Conservation (phyloP, 148 eudicot species). For the Simmondsia chinensis region DNA sequence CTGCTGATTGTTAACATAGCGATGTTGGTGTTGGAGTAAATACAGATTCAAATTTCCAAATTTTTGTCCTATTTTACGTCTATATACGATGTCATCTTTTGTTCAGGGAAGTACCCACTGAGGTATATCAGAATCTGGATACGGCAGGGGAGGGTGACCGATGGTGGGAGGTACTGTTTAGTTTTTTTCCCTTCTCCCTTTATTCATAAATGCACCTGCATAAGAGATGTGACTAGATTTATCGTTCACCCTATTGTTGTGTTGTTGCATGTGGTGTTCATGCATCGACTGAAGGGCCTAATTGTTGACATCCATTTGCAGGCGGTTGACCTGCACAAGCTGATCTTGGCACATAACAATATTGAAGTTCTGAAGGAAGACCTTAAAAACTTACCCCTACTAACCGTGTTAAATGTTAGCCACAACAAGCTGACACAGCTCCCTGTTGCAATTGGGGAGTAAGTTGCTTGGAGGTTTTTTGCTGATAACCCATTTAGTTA, state of each 20-base stretch:
- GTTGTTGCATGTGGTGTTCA: background rate
- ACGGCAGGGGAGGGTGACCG: constrained; percentile 67
- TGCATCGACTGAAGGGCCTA: background rate
- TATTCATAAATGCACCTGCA: constrained; percentile 1
- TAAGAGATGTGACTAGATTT: background rate
- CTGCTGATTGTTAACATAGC: background rate
- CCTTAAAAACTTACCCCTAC: constrained; percentile 53
- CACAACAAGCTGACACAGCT: constrained; percentile 83
- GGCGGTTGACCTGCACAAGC: constrained; percentile 95
- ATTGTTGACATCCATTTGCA: constrained; percentile 21
- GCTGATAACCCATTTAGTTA: background rate
- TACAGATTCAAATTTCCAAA: background rate
- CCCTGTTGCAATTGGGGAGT: constrained; percentile 96
- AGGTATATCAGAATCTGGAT: constrained; percentile 82
- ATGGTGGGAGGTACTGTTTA: constrained; percentile 91
- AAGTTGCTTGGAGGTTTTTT: constrained; percentile 15
- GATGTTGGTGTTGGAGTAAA: background rate
- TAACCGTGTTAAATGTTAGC: constrained; percentile 76
- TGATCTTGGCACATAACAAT: constrained; percentile 88
- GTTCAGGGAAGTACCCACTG: constrained; percentile 79
- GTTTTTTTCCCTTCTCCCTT: constrained; percentile 2
- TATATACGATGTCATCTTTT: constrained; percentile 1
- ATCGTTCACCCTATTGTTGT: background rate
- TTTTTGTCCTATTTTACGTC: background rate
- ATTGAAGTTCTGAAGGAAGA: constrained; percentile 76